Percentiles rank a stretch among this genome's conserved stretches.
Conservation (phyloP, 2,329 filamentous ascomycete genomes). For the Colletotrichum orchidophilum region DNA sequence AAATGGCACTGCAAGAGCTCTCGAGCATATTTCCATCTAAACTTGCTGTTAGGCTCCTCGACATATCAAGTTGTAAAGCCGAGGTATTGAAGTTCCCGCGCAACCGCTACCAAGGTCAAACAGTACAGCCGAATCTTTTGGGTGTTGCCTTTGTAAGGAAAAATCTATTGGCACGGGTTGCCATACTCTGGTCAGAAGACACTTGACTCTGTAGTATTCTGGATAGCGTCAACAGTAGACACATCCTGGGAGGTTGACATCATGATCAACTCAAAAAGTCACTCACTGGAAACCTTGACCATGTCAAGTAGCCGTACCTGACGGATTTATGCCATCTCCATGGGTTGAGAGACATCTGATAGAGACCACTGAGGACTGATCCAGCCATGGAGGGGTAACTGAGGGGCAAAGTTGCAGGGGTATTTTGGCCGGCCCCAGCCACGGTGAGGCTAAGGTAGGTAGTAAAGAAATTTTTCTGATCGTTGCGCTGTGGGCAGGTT, state of each 20-base stretch:
- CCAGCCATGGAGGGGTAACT: constrained; percentile 25
- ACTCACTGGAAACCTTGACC: not conserved
- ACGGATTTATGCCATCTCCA: not conserved
- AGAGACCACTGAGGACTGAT: not conserved
- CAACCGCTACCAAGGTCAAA: not conserved
- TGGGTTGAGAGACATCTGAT: not conserved
- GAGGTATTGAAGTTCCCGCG: too few relatives aligned
- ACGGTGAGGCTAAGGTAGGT: constrained; percentile 32
- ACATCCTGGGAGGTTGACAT: not conserved
- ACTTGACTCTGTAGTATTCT: not conserved
- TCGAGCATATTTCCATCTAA: not conserved
- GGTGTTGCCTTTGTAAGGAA: not conserved
- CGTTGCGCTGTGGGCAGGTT: constrained; percentile 11
- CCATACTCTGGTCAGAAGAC: not conserved
- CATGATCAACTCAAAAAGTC: not conserved
- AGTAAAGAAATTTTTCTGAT: constrained; percentile 21
- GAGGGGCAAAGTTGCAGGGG: constrained; percentile 31
- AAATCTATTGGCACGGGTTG: not conserved
- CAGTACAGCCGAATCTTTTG: not conserved
- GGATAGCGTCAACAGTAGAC: not conserved
- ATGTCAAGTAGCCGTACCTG: not conserved
- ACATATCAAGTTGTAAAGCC: not conserved
- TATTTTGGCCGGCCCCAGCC: constrained; percentile 16
- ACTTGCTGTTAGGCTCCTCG: not conserved
- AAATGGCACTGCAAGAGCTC: not conserved